Base-by-base conservation (phyloP, 2,329 filamentous ascomycete genomes). In the Emergomyces africanus region DNA sequence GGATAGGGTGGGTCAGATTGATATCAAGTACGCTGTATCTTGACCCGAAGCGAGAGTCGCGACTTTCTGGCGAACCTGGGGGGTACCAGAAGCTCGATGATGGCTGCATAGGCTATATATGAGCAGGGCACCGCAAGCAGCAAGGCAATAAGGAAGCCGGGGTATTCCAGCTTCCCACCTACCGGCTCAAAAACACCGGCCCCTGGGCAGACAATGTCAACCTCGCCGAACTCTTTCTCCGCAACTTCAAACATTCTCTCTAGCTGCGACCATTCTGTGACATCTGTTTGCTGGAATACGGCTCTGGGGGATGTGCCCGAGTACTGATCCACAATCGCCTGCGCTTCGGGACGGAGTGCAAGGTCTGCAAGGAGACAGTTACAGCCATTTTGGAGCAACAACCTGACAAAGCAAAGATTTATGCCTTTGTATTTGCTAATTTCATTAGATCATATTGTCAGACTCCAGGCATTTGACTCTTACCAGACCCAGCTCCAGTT, bases 401-500 rank as follows among this genome's bases (percentile, higher is more conserved):
- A 63, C 51, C 71, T 71, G 33, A 74, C 74, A 58, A 78, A 78
- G 54, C 70, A 68, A 42, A 78, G 66, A 62, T 78, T 78, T 58
- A 78, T 78, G 18, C 76, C 76, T 78, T 49, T 39, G 46, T 25
- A 57, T 57, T 30, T 51, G 30, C 55, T 35, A 57, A 50, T 61
- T 35, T 46, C 55, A 14, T 15, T 23, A 30, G 35, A 30, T 56
- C 60, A 20, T 20, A 6, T 28, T 14, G 14, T 33, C n/a, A n/a
- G 37, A 23, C 42, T 5, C 20, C 9, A 57, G 5, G 42, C 33
- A 20, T 35, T 14, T 53, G 39, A 46, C 48, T 30, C 68, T 61
- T 67, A 77, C 79, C 79, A 53, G 79, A 81, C 30, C 80, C 79
- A 44, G 78, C 79, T 37, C 80, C 80, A 12, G 79, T 82, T 35